Percentiles rank a stretch among this genome's conserved stretches.
phyloP scores from a whole-genome alignment of 768 basidiomycete genomes.

The Aureoboletus auriporus region DNA sequence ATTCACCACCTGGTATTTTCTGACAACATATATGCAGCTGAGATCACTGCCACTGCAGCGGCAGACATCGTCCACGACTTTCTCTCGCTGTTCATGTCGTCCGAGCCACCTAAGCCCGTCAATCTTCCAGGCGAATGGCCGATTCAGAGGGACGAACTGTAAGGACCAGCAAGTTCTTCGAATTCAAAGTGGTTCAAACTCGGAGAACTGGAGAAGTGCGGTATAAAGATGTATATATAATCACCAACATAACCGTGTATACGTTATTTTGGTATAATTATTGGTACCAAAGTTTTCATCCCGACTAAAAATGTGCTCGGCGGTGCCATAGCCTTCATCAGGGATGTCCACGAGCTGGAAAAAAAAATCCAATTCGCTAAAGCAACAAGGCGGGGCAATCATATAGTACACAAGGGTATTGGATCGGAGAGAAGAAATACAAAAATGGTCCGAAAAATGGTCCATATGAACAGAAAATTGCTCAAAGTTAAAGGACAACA shows the following conservation, averaged over 20 bases:
- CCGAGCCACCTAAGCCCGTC: constrained; percentile 20
- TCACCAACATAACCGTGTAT: background rate
- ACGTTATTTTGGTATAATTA: background rate
- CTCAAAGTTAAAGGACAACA: background rate
- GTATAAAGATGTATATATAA: background rate
- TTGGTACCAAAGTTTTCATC: constrained; percentile 51
- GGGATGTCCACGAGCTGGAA: background rate
- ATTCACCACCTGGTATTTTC: background rate
- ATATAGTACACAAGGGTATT: constrained; percentile 24
- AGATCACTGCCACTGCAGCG: constrained; percentile 41
- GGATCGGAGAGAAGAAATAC: constrained; percentile 2
- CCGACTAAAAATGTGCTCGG: constrained; percentile 44
- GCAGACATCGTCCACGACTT: constrained; percentile 47
- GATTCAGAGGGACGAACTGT: constrained; percentile 18
- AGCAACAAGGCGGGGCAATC: background rate
- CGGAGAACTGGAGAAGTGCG: background rate
- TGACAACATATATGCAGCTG: constrained; percentile 19
- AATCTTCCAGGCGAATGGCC: constrained; percentile 6
- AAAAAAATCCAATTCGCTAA: background rate
- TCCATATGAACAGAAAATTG: constrained; percentile 13
- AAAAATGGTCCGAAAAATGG: constrained; percentile 10
- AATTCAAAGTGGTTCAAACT: background rate
- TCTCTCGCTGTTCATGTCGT: constrained; percentile 35
- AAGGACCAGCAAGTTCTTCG: background rate
- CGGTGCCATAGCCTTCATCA: background rate